Evolutionary conservation across 1,284 basidiomycete genomes (phyloP).

Genomic region (Heterobasidion annosum): DNA sequence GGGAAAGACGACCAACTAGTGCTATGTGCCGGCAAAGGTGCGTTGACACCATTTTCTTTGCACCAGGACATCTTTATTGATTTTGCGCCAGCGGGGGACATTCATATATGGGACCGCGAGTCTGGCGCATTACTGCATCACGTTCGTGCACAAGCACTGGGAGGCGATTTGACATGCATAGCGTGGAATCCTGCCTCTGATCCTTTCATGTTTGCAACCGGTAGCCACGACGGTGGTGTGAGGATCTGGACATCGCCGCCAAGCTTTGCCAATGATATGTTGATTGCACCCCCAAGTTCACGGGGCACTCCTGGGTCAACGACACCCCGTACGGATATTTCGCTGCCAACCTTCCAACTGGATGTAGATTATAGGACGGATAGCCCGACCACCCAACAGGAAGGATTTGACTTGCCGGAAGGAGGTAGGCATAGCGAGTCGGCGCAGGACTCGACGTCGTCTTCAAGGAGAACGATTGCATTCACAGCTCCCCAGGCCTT

Average conservation of each 20-base stretch:
- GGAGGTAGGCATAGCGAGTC: conserved; percentile 1
- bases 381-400: conserved; percentile 8
- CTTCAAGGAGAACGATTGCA: conserved; percentile 4
- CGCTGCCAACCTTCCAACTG: conserved; percentile 7
- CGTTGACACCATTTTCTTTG: not conserved
- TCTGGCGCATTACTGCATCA: conserved; percentile 60
- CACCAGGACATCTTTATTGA: not conserved
- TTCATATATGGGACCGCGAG: conserved; percentile 80
- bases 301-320: conserved; percentile 13
- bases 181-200: conserved; percentile 67
- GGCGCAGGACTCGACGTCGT: conserved; percentile 2
- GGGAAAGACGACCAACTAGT: conserved; percentile 70
- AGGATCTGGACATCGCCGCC: conserved; percentile 51
- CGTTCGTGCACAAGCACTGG: conserved; percentile 47
- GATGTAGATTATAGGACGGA: conserved; percentile 11
- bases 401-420: conserved; percentile 2
- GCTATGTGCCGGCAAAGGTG: conserved; percentile 68
- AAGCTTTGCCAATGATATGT: not conserved
- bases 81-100: conserved; percentile 49
- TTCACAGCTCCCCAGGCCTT: conserved; percentile 3
- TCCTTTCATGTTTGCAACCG: conserved; percentile 73
- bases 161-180: conserved; percentile 66
- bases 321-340: conserved; percentile 15
- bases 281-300: not conserved
- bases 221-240: conserved; percentile 66